Evolutionary conservation across 1,284 basidiomycete species (phyloP), one percentile per base, ranked within the genome.

Genomic region (Pseudomicrostroma phylloplanum): DNA sequence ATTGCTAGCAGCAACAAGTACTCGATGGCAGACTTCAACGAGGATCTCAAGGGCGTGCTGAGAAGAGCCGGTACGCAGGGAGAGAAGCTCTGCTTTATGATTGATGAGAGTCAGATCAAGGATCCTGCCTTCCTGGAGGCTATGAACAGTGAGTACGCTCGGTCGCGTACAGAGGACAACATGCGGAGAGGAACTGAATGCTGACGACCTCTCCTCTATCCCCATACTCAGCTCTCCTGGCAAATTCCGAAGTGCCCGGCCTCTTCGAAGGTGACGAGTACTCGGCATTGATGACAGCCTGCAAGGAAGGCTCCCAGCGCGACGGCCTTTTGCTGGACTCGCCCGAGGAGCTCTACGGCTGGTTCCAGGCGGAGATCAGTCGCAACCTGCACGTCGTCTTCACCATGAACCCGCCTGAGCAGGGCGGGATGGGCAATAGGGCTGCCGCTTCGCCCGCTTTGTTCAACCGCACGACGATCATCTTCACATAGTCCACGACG

Each of bases 1-100:
- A 94, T 99, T 84, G 96, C 96, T 78, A 93, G 96, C 2, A 96
- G 92, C 23, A 97, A 97, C 83, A 93, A 92, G 80, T 99, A 99
- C 80, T 96, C 91, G 0, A 92, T 91, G 23, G 92, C 93, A 30
- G 92, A 98, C 80, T 99, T 99, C 74, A 96, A 98, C 72, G 94
- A 98, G 68, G 96, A 99, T 78, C 84, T 99, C 55, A 87, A 96
- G 36, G 89, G 87, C 0, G 91, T 99, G 1, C 86, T 99, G 39
- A 89, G 93, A 43, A 87, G 96, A 30, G 85, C 94, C 0, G 96
- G 96, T 6, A 96, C 92, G 83, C 97, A 97, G 79, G 93, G 92
- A 70, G 96, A 99, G 81, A 97, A 97, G 82, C 89, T 99, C 48
- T 97, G 92, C 79, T 99, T 98, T 84, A 97, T 98, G 81, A 97